phyloP scores from a whole-genome alignment of 2,329 filamentous ascomycete genomes.

The Fusarium sp. region DNA sequence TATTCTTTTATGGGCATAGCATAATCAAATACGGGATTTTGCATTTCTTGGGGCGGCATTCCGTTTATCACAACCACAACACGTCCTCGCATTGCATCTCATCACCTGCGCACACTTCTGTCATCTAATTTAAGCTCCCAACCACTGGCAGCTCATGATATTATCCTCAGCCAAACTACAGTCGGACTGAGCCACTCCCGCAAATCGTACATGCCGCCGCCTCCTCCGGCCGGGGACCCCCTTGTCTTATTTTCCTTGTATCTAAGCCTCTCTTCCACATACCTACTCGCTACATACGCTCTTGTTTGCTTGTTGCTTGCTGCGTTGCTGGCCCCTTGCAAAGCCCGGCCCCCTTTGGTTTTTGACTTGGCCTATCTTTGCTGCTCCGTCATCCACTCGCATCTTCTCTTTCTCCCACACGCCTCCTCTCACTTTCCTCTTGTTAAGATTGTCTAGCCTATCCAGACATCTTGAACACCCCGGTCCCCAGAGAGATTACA shows the following conservation, averaged over 20 bases:
- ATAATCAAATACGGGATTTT: slow-evolving; percentile 25
- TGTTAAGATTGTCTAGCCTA: slow-evolving; percentile 30
- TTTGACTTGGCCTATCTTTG: slow-evolving; percentile 30
- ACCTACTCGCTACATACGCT: slow-evolving; percentile 19
- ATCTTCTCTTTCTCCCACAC: slow-evolving; percentile 34
- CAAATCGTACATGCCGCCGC: slow-evolving; percentile 36
- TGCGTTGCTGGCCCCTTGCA: slow-evolving; percentile 29
- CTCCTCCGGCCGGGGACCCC: slow-evolving; percentile 22
- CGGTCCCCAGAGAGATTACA: slow-evolving; percentile 33
- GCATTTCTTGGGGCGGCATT: slow-evolving; percentile 31
- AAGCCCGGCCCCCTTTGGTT: slow-evolving; percentile 27
- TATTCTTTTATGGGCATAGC: slow-evolving; percentile 22
- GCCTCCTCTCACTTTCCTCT: slow-evolving; percentile 31
- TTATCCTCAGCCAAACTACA: slow-evolving; percentile 12
- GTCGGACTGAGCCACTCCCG: slow-evolving; percentile 40
- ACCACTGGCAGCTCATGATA: slow-evolving; percentile 38
- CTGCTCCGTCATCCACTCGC: slow-evolving; percentile 25
- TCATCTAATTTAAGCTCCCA: slow-evolving; percentile 35
- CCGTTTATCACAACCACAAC: slow-evolving; percentile 20
- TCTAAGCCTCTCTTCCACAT: slow-evolving; percentile 27
- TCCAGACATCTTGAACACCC: slow-evolving; percentile 25
- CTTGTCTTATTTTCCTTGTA: slow-evolving; percentile 33
- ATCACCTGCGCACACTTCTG: slow-evolving; percentile 20
- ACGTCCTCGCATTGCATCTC: slow-evolving; percentile 4
- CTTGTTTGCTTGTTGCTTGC: slow-evolving; percentile 14